phyloP scores from a whole-genome alignment of 768 basidiomycete species.

The Russula compacta region DNA sequence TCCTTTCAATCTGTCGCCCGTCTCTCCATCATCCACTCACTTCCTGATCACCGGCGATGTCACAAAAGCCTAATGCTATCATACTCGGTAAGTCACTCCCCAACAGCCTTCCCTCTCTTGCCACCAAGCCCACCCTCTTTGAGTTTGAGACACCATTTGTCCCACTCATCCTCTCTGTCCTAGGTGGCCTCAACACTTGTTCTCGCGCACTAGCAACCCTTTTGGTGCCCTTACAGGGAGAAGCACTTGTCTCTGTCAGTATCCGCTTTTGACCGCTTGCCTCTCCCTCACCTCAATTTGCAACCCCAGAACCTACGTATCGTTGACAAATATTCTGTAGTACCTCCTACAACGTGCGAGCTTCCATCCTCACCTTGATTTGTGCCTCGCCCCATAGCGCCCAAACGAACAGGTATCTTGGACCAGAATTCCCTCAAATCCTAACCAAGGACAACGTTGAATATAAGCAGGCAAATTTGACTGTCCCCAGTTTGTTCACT shows the following conservation, averaged over 20 bases:
- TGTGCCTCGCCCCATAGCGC: conserved; percentile 15
- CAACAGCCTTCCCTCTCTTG: not conserved
- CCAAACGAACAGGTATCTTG: conserved; percentile 52
- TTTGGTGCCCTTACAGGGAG: conserved; percentile 60
- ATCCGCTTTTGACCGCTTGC: conserved; percentile 3
- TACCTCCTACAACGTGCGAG: conserved; percentile 64
- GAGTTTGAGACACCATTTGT: not conserved
- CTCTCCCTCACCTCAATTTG: conserved; percentile 15
- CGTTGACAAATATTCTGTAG: conserved; percentile 66
- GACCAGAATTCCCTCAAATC: conserved; percentile 61
- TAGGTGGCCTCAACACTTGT: conserved; percentile 77
- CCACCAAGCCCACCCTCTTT: not conserved
- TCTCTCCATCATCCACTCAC: conserved; percentile 2
- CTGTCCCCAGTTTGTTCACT: conserved; percentile 43
- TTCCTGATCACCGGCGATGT: conserved; percentile 26
- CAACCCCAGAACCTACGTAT: conserved; percentile 52
- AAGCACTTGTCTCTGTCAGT: conserved; percentile 64
- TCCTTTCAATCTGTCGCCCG: not conserved
- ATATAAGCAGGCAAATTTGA: conserved; percentile 77
- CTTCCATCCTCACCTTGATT: conserved; percentile 20
- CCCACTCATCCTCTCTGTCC: not conserved
- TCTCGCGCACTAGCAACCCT: conserved; percentile 60
- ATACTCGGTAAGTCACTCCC: conserved; percentile 54
- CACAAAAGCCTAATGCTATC: conserved; percentile 54
- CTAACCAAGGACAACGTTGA: conserved; percentile 63